Evolutionary conservation across 1,284 basidiomycete species (phyloP).

Genomic region (Coniferiporia weirii): DNA sequence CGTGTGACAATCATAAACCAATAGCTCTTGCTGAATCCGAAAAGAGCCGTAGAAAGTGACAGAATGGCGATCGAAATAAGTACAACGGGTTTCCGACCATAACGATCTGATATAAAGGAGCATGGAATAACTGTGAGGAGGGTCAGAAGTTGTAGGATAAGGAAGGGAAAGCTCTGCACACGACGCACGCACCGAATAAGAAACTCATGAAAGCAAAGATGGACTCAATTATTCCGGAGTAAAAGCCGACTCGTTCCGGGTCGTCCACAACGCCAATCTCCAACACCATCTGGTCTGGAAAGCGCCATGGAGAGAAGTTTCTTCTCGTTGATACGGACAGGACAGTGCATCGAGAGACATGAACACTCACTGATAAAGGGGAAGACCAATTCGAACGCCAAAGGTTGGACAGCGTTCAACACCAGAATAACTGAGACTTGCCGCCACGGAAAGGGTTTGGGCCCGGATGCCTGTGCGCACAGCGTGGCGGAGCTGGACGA

Average conservation of each 20-base stretch:
- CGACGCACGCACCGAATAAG: constrained; percentile 19
- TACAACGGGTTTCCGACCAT: constrained; percentile 22
- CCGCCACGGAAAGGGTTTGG: constrained; percentile 15
- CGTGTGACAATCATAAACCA: constrained; percentile 20
- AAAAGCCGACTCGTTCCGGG: constrained; percentile 23
- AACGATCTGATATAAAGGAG: constrained; percentile 17
- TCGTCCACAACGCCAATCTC: constrained; percentile 24
- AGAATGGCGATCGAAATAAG: constrained; percentile 18
- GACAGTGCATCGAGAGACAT: background rate
- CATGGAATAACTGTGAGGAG: constrained; percentile 17
- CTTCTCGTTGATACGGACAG: background rate
- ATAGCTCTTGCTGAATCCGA: constrained; percentile 19
- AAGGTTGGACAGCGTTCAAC: constrained; percentile 16
- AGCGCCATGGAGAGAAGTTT: no score
- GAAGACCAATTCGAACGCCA: constrained; percentile 22
- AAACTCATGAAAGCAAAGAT: constrained; percentile 21
- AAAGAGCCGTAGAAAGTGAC: constrained; percentile 16
- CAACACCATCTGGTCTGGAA: constrained; percentile 22
- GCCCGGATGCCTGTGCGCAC: background rate
- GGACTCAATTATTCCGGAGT: constrained; percentile 22
- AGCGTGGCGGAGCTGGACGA: constrained; percentile 4
- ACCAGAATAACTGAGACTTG: constrained; percentile 11
- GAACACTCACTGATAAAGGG: constrained; percentile 20
- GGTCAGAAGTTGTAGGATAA: background rate
- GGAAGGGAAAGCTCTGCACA: background rate